Evolutionary conservation across 257 asterid species (phyloP).

Genomic region (Solanum pennellii): DNA sequence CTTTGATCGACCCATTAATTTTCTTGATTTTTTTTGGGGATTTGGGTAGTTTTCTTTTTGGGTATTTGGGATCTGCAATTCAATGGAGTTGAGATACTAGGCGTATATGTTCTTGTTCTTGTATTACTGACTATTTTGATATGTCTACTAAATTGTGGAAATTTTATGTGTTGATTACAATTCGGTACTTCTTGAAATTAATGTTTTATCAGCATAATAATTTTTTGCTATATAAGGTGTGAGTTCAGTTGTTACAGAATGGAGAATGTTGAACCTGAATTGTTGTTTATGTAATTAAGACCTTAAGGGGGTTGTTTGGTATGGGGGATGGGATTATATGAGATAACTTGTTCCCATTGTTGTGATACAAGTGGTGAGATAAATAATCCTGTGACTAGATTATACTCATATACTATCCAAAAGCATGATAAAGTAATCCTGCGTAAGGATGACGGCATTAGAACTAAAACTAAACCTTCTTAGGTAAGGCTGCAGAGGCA

Average conservation of each 20-base stretch:
- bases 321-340: background rate
- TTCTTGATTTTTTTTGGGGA: background rate
- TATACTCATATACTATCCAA: background rate
- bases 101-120: background rate
- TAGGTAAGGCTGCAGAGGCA: background rate
- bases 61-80: background rate
- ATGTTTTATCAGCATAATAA: background rate
- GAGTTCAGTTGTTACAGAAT: background rate
- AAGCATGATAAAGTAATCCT: too few relatives aligned
- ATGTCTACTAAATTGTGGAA: background rate
- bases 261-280: background rate
- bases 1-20: background rate
- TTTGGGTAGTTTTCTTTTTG: background rate
- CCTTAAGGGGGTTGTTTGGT: background rate
- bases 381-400: background rate
- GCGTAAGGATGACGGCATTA: background rate
- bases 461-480: background rate
- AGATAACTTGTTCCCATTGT: background rate
- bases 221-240: background rate
- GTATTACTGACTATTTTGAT: background rate
- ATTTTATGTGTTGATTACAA: background rate
- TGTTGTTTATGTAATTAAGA: background rate
- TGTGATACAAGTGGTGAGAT: background rate
- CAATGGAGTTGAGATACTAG: background rate
- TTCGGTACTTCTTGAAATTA: background rate